Conservation (phyloP, 352 stramenopile genomes). For the Globisporangium acanthophoron region DNA sequence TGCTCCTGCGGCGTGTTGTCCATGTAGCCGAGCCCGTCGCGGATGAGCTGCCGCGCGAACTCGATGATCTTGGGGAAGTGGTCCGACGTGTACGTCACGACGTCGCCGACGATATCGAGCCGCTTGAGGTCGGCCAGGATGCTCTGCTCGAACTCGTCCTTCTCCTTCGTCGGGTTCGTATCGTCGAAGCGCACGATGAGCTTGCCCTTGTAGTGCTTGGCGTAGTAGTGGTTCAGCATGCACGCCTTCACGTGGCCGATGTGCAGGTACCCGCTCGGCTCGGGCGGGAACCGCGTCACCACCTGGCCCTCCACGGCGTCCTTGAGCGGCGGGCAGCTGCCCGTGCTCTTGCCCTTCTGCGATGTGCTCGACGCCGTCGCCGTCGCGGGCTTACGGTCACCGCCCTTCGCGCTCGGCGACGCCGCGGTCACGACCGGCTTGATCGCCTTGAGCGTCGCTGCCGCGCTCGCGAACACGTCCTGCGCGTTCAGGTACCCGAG, state of each 20-base stretch:
- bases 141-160: slow-evolving; percentile 98
- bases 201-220: slow-evolving; percentile 96
- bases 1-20: slow-evolving; percentile 98
- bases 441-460: slow-evolving; percentile 44
- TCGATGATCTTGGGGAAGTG: slow-evolving; percentile 96
- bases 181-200: slow-evolving; percentile 99
- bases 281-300: slow-evolving; percentile 91
- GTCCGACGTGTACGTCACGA: slow-evolving; percentile 97
- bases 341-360: slow-evolving; percentile 77
- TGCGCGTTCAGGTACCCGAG: slow-evolving; percentile 51
- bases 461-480: slow-evolving; percentile 53
- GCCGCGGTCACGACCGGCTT: slow-evolving; percentile 17
- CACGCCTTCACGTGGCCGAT: slow-evolving; percentile 99
- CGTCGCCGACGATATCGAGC: slow-evolving; percentile 75
- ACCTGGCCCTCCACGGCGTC: slow-evolving; percentile 93
- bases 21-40: slow-evolving; percentile 97
- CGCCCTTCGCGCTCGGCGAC: slow-evolving; percentile 3
- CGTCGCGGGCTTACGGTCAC: slow-evolving; percentile 16
- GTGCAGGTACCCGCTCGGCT: slow-evolving; percentile 40
- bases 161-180: slow-evolving; percentile 99
- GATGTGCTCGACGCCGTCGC: not conserved
- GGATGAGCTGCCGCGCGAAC: slow-evolving; percentile 93
- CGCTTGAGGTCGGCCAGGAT: slow-evolving; percentile 89
- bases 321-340: slow-evolving; percentile 92
- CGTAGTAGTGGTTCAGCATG: slow-evolving; percentile 99